These are phyloP conservation scores for Aspergillus udagawae DNA, from an alignment of 2,329 filamentous ascomycete genomes.

Conservation along the genomic window DNA sequence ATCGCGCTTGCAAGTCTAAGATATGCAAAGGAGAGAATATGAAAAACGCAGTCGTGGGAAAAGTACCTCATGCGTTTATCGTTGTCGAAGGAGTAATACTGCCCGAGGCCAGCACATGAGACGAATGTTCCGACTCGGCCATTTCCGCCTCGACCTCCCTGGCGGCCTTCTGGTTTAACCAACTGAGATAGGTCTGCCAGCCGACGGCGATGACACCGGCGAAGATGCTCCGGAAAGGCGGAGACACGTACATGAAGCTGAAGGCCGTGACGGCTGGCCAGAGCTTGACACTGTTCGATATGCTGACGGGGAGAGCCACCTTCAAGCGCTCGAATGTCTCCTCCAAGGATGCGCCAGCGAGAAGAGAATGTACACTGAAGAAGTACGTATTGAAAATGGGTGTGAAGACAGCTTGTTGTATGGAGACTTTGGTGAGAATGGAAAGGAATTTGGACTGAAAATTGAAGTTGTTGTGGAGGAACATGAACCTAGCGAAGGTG, in stretches of 20 bases:
- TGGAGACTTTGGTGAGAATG: constrained; percentile 68
- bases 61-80: constrained; percentile 10
- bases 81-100: constrained; percentile 6
- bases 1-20: neutral
- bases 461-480: constrained; percentile 78
- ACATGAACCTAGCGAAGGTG: constrained; percentile 61
- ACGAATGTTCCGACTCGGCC: constrained; percentile 9
- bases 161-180: constrained; percentile 71
- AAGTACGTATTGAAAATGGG: constrained; percentile 82
- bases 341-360: constrained; percentile 62
- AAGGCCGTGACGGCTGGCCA: constrained; percentile 88
- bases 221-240: constrained; percentile 77
- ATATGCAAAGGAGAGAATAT: neutral
- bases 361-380: constrained; percentile 71
- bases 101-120: constrained; percentile 7
- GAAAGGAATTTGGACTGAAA: constrained; percentile 69
- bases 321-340: constrained; percentile 68
- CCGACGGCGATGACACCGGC: constrained; percentile 74
- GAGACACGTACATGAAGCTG: constrained; percentile 75
- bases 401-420: constrained; percentile 79
- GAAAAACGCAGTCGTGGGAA: neutral
- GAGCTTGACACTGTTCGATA: constrained; percentile 75
- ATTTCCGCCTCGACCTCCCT: constrained; percentile 45
- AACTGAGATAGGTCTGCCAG: constrained; percentile 89
- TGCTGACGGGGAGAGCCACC: constrained; percentile 70